Evolutionary conservation across 2,329 filamentous ascomycete species (phyloP).

Genomic region (Aspergillus arachidicola): DNA sequence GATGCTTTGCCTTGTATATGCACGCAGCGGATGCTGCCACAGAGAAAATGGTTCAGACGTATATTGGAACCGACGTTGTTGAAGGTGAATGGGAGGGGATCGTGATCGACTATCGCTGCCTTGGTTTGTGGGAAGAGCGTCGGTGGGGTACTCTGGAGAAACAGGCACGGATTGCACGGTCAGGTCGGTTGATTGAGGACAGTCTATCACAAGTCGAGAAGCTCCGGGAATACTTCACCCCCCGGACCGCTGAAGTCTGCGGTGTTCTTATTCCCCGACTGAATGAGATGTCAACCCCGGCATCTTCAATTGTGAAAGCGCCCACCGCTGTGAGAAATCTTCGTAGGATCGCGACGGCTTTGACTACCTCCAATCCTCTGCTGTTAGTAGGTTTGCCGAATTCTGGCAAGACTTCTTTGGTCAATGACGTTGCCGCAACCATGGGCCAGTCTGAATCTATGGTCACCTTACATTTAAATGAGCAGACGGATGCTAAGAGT

Average conservation of each 20-base stretch:
- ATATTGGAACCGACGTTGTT: conserved; percentile 66
- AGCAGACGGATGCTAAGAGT: conserved; percentile 97
- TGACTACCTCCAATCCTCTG: conserved; percentile 71
- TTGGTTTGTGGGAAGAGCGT: conserved; percentile 65
- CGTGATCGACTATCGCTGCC: conserved; percentile 76
- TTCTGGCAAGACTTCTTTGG: conserved; percentile 84
- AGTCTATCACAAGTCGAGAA: conserved; percentile 30
- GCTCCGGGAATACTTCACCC: conserved; percentile 51
- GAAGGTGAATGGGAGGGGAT: conserved; percentile 74
- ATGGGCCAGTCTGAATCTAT: conserved; percentile 79
- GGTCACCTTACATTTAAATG: conserved; percentile 94
- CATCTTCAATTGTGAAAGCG: conserved; percentile 67
- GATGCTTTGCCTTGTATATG: conserved; percentile 77
- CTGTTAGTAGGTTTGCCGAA: conserved; percentile 82
- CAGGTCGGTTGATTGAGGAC: conserved; percentile 24
- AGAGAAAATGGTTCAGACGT: conserved; percentile 68
- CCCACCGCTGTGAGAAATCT: conserved; percentile 74
- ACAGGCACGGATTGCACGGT: conserved; percentile 27
- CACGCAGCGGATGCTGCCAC: conserved; percentile 78
- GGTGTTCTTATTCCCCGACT: conserved; percentile 64
- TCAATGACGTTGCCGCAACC: conserved; percentile 78
- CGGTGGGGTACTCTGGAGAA: conserved; percentile 50
- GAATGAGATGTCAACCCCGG: conserved; percentile 52
- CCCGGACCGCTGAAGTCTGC: conserved; percentile 66
- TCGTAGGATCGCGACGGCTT: conserved; percentile 64